A percentile compares a stretch with the other conserved stretches of the same genome.
Evolutionary conservation across 495 filamentous ascomycete genomes (phyloP).

Genomic region (Hypoxylon cercidicola): DNA sequence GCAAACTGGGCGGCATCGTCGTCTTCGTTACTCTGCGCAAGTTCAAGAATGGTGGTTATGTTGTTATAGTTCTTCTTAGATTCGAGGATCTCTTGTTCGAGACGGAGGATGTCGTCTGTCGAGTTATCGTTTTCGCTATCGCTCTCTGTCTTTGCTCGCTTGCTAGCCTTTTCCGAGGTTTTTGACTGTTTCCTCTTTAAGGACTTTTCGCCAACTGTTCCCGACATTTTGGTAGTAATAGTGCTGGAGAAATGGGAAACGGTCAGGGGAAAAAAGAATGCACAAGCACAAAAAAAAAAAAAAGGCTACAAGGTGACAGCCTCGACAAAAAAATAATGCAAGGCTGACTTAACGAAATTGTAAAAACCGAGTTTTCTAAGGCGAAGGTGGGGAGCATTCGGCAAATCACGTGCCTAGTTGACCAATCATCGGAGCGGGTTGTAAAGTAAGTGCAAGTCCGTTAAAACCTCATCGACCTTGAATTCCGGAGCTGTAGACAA

Average conservation of each 20-base stretch:
- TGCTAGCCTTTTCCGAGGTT: slow-evolving; percentile 46
- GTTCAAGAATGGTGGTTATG: slow-evolving; percentile 76
- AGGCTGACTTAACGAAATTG: slow-evolving; percentile 32
- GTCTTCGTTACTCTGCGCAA: slow-evolving; percentile 59
- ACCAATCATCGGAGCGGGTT: slow-evolving; percentile 44
- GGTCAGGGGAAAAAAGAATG: not conserved
- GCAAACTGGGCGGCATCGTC: slow-evolving; percentile 62
- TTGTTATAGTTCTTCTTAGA: slow-evolving; percentile 94
- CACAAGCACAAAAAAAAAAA: slow-evolving; percentile 18
- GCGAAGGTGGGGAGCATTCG: slow-evolving; percentile 20
- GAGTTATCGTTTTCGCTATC: slow-evolving; percentile 58
- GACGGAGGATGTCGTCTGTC: slow-evolving; percentile 68
- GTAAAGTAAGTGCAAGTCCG: slow-evolving; percentile 43
- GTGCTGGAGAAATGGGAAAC: not conserved
- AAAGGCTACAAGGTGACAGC: slow-evolving; percentile 26
- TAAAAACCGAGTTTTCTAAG: not conserved
- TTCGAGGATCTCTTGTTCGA: slow-evolving; percentile 82
- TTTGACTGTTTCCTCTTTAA: slow-evolving; percentile 59
- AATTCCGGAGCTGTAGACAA: slow-evolving; percentile 49
- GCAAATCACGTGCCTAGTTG: slow-evolving; percentile 42
- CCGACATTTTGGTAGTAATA: slow-evolving; percentile 41
- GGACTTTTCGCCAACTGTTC: slow-evolving; percentile 29
- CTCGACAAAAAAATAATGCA: slow-evolving; percentile 36
- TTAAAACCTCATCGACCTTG: slow-evolving; percentile 63
- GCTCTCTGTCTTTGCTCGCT: slow-evolving; percentile 56